phyloP scores from a whole-genome alignment of 352 stramenopile genomes.

The Globisporangium lucens region DNA sequence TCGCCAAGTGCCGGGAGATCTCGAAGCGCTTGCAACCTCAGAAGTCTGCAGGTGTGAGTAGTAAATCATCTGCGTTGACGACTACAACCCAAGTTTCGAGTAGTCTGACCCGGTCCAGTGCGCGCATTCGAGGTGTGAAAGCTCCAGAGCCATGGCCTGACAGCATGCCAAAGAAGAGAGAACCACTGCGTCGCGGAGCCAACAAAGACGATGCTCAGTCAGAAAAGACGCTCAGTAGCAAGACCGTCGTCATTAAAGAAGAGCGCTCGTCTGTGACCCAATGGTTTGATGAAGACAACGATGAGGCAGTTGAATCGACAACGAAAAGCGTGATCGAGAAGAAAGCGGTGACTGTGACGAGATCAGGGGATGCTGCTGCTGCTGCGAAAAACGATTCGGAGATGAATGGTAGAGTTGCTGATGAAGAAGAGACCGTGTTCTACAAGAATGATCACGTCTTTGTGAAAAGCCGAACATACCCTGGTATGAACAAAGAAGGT shows the following conservation, averaged over 20 bases:
- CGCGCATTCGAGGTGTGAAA: conserved; percentile 40
- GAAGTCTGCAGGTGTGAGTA: conserved; percentile 6
- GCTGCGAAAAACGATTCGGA: conserved; percentile 17
- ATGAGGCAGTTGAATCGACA: background rate
- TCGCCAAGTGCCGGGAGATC: conserved; percentile 81
- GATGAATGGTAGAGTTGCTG: background rate
- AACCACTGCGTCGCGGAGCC: conserved; percentile 4
- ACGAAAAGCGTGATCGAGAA: conserved; percentile 14
- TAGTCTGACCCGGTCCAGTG: conserved; percentile 8
- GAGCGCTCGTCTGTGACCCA: conserved; percentile 25
- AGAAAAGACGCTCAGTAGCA: conserved; percentile 3
- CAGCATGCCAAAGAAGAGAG: conserved; percentile 10
- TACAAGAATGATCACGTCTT: conserved; percentile 65
- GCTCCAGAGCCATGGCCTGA: conserved; percentile 33
- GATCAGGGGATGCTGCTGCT: background rate
- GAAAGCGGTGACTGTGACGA: background rate
- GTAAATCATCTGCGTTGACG: background rate
- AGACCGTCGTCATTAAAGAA: conserved; percentile 25
- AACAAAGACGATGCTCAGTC: conserved; percentile 8
- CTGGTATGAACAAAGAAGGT: conserved; percentile 78
- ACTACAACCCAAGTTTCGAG: background rate
- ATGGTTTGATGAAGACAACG: conserved; percentile 34
- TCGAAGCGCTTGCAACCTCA: conserved; percentile 52
- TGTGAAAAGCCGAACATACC: conserved; percentile 64
- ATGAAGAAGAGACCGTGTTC: conserved; percentile 30